These are phyloP conservation scores for Quillaja saponaria DNA, from an alignment of 306 rosid species.

Conservation along the genomic window DNA sequence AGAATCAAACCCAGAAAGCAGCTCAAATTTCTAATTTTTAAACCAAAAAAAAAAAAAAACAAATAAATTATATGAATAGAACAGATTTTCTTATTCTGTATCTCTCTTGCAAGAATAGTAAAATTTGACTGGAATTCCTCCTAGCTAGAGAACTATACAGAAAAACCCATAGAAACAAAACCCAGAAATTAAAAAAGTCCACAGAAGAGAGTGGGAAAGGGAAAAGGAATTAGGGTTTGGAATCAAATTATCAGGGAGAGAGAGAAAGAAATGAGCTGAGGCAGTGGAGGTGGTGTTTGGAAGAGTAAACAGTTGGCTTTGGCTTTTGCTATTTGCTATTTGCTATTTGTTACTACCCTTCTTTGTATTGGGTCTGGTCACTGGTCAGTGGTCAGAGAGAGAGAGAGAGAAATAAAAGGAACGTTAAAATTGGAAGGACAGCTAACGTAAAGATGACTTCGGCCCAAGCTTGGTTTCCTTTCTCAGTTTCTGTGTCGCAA, in stretches of 20 bases:
- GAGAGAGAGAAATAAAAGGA: slow-evolving; percentile 8
- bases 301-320: slow-evolving; percentile 29
- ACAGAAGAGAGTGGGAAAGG: slow-evolving; percentile 20
- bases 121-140: slow-evolving; percentile 27
- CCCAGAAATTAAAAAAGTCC: slow-evolving; percentile 4
- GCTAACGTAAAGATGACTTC: slow-evolving; percentile 40
- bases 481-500: slow-evolving; percentile 1
- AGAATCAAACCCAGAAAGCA: slow-evolving; percentile 40
- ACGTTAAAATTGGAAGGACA: slow-evolving; percentile 10
- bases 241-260: slow-evolving; percentile 33
- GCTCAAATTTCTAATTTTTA: slow-evolving; percentile 21
- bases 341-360: slow-evolving; percentile 18
- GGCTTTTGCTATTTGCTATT: slow-evolving; percentile 30
- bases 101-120: slow-evolving; percentile 6
- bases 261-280: slow-evolving; percentile 19
- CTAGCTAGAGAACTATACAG: slow-evolving; percentile 12
- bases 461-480: slow-evolving; percentile 16
- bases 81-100: slow-evolving; percentile 19
- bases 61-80: slow-evolving; percentile 18
- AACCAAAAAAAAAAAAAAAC: slow-evolving; percentile 9
- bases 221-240: slow-evolving; percentile 45
- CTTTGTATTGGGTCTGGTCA: slow-evolving; percentile 1
- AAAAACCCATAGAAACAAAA: slow-evolving; percentile 8
- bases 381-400: background rate
- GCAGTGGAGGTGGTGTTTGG: slow-evolving; percentile 34